Evolutionary conservation across 2,329 filamentous ascomycete species (phyloP), one percentile per base, ranked within the genome.

Genomic region (Gnomoniopsis smithogilvyi): DNA sequence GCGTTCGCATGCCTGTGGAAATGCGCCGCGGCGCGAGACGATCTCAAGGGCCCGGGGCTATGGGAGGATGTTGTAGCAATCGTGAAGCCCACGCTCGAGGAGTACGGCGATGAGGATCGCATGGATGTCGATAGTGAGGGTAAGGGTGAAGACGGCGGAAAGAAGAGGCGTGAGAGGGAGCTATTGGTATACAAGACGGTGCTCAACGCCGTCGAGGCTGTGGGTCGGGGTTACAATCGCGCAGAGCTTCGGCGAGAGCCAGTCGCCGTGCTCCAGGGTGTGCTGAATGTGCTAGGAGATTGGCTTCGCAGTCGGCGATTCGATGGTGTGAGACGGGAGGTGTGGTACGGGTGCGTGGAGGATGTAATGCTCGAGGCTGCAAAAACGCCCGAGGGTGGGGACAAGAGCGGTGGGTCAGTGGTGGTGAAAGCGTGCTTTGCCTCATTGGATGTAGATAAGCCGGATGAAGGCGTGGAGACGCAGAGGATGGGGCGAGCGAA

Each of bases 1-100:
- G 90, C 91, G 0, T 83, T 96, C 63, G 77, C 78, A 56, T 86
- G 85, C 36, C 77, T 97, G 6, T 92, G 90, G 68, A 80, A 85
- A 56, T 90, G 94, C 67, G 83, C 86, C n/a, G 81, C 82, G 41
- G 83, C 83, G 15, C 81, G 89, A 50, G 79, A 81, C 24, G 89
- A 93, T 67, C 69, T 91, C 17, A 84, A 92, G 65, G 54, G 47
- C 6, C 6, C 19, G 19, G 54, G 47, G 4, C 78, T 96, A 73
- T 85, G 90, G 66, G 75, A 81, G 4, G 85, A 90, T 26, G 86
- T 90, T 4, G 77, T 83, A 3, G 78, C 78, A 6, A 83, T 96
- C 54, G 84, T 90, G 14, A 77, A 75, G 30, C 82, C 84, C 1
- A 75, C 87, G 49, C 72, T 96, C 36, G 84, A 87, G 47, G 81